A percentile compares a stretch with the other conserved stretches of the same genome.
phyloP scores from a whole-genome alignment of 1,284 basidiomycete species.

The Amylostereum areolatum region DNA sequence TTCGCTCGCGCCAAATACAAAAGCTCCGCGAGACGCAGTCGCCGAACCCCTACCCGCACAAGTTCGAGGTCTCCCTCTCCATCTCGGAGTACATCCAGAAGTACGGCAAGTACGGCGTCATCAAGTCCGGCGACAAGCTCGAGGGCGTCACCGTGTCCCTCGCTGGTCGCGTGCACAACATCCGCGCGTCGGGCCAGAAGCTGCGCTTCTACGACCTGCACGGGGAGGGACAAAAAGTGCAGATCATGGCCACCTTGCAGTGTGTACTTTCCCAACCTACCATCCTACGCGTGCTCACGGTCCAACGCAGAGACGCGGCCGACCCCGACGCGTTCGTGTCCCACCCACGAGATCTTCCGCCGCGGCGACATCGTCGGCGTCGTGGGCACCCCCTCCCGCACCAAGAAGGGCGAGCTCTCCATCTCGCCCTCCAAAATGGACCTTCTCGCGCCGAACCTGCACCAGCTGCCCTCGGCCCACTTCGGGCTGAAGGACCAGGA shows the following conservation, averaged over 20 bases:
- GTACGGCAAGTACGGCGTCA: conserved; percentile 72
- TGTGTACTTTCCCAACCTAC: conserved; percentile 32
- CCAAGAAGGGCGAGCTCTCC: conserved; percentile 94
- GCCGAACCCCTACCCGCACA: conserved; percentile 98
- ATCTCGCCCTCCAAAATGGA: conserved; percentile 80
- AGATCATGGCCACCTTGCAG: conserved; percentile 93
- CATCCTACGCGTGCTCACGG: neutral
- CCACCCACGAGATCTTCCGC: conserved; percentile 82
- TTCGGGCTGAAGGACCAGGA: conserved; percentile 96
- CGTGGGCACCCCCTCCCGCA: conserved; percentile 83
- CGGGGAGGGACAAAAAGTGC: conserved; percentile 89
- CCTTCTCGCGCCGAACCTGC: conserved; percentile 93
- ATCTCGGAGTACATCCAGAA: conserved; percentile 72
- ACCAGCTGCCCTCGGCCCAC: conserved; percentile 89
- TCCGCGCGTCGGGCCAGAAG: conserved; percentile 80
- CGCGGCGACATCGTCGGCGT: conserved; percentile 97
- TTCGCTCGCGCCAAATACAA: conserved; percentile 84
- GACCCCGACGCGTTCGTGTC: conserved; percentile 68
- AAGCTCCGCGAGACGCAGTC: conserved; percentile 80
- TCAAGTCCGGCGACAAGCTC: conserved; percentile 56
- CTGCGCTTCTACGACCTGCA: conserved; percentile 95
- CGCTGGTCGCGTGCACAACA: conserved; percentile 90
- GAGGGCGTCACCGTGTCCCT: conserved; percentile 50
- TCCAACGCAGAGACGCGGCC: conserved; percentile 53
- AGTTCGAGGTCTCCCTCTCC: conserved; percentile 89